Percentiles rank a stretch among this genome's conserved stretches.
Evolutionary conservation across 768 basidiomycete genomes (phyloP).

Genomic region (Rhizopogon vulgaris): DNA sequence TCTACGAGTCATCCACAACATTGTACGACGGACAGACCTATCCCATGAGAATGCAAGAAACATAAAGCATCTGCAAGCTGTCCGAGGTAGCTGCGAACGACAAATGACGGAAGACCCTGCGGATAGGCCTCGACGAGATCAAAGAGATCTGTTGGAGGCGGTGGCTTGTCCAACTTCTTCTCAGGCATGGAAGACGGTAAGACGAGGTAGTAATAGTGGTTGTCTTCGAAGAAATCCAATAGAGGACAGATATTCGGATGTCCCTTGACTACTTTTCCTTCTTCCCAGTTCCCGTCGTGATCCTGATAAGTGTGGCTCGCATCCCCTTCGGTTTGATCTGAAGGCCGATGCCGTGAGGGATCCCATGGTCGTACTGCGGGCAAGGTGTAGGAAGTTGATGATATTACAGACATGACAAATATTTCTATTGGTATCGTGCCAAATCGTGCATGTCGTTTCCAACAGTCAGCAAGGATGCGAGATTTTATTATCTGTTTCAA

Average conservation of each 20-base stretch:
- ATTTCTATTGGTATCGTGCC: constrained; percentile 99
- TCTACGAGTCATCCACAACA: constrained; percentile 4
- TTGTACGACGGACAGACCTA: constrained; percentile 48
- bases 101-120: constrained; percentile 68
- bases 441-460: constrained; percentile 93
- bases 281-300: constrained; percentile 47
- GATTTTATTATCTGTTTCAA: constrained; percentile 99
- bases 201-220: constrained; percentile 92
- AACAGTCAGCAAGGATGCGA: constrained; percentile 96
- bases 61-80: constrained; percentile 88
- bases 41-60: constrained; percentile 88
- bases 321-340: constrained; percentile 14
- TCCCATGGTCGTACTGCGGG: constrained; percentile 80
- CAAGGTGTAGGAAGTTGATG: constrained; percentile 73
- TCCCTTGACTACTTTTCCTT: constrained; percentile 69
- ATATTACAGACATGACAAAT: constrained; percentile 88
- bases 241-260: constrained; percentile 95
- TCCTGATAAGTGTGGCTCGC: not conserved
- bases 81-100: constrained; percentile 79
- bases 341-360: constrained; percentile 44
- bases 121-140: constrained; percentile 91
- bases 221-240: constrained; percentile 95
- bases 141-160: constrained; percentile 80
- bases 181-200: constrained; percentile 72
- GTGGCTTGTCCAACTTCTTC: constrained; percentile 41